Conservation (phyloP, 169 alveolate species). For the Eimeria praecox region DNA sequence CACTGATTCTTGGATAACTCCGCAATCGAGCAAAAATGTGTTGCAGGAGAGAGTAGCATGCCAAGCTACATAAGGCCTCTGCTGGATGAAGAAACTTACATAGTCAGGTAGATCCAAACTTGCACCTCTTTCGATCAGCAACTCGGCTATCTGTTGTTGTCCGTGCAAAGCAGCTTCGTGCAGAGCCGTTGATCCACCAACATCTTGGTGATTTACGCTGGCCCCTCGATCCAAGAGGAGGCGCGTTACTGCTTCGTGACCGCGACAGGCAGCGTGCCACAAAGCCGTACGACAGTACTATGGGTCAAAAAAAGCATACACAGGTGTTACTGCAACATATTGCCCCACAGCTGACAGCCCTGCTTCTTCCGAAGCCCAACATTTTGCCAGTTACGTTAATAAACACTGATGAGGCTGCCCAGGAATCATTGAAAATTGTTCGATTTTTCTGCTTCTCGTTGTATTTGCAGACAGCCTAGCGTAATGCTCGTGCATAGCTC, state of each 20-base stretch:
- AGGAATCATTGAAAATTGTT: neutral
- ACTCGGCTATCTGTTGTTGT: constrained; percentile 69
- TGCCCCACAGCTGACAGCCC: neutral
- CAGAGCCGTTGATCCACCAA: constrained; percentile 71
- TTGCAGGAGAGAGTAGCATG: neutral
- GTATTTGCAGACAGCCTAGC: neutral
- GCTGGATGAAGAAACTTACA: constrained; percentile 41
- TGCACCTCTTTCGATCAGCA: constrained; percentile 77
- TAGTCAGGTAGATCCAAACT: constrained; percentile 68
- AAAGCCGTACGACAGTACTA: constrained; percentile 78
- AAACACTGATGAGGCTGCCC: neutral
- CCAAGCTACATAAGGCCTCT: neutral
- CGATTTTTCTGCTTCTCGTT: neutral
- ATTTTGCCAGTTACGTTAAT: neutral
- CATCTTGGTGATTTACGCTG: constrained; percentile 72
- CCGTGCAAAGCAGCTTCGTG: constrained; percentile 84
- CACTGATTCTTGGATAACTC: neutral
- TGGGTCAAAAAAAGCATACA: neutral
- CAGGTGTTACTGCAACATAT: too few relatives aligned
- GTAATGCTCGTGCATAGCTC: neutral
- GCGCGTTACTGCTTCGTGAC: constrained; percentile 79
- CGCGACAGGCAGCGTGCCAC: constrained; percentile 83
- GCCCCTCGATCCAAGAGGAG: constrained; percentile 82
- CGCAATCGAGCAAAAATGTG: too few relatives aligned
- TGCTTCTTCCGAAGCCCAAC: neutral